Evolutionary conservation across 176 grass and related monocot genomes (phyloP), one percentile per base, ranked within the genome.

Genomic region (Oryza nivara): DNA sequence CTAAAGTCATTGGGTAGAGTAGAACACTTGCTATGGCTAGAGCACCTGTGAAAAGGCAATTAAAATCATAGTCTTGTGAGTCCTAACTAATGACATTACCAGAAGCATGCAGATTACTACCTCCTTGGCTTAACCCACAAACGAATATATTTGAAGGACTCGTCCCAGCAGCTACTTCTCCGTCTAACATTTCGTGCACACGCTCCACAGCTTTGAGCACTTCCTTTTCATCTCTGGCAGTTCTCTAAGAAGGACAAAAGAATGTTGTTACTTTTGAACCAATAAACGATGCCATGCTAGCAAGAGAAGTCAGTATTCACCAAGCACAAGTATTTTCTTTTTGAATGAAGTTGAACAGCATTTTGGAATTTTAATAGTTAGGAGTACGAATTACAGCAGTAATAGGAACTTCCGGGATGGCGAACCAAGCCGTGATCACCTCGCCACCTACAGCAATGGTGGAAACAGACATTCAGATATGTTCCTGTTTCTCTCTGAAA

Each of bases 121-220:
- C 89, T 89, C 92, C 87, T 85, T 91, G 92, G 72, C 89, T 91
- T 68, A 89, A n/a, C 32, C 92, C 89, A 82, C 87, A 91, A 30
- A 92, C 56, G 13, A 91, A 94, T 46, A 94, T 91, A 52, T 85
- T n/a, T 45, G 82, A 54, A 3, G 89, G 84, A 61, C 66, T 61
- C 1, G 86, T 85, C 16, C 89, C 87, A 0, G 81, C 61, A 54
- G 81, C 84, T 65, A 94, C 16, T 49, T 89, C 92, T 60, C 72
- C 76, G 78, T 94, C 72, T 34, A 94, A 44, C 68, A 89, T 87
- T 35, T 73, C 45, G 81, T 89, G 92, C 15, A 94, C 89, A 40
- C 43, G 65, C 7, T 89, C 73, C 23, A 94, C 92, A 73, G 89
- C 87, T 85, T 67, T 68, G 30, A 91, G 89, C 20, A 94, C 84